Base-by-base conservation (phyloP, 352 stramenopile species). In the Phytophthora quininea region DNA sequence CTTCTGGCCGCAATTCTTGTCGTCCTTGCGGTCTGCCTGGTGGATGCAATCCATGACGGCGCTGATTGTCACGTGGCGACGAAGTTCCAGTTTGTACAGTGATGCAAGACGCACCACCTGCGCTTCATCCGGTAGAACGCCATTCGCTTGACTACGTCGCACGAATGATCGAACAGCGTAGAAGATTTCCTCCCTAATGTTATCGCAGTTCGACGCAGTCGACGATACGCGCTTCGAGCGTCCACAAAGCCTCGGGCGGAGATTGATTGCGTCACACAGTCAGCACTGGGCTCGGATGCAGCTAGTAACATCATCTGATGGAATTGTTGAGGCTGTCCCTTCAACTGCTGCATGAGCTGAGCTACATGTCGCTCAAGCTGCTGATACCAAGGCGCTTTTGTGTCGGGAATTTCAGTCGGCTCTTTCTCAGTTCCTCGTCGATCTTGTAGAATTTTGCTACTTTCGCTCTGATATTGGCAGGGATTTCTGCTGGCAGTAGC, bases 41-140 rank as follows among this genome's bases (percentile, higher is more conserved):
- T 61, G 53, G 30, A 90, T 76, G 3, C 62, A 61, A 14, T 86
- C 70, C 3, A 83, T 58, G 9, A 91, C 62, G 7, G 65, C 58
- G 12, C 80, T 74, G n/a, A 81, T 69, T 3, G 80, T 91, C 8
- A 91, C 69, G 27, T 91, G 79, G 0, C 81, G 67, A 2, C 80
- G 71, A 38, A 91, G 55, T 42, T 91, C 80, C 15, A 89, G 45
- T 29, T 86, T 89, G 61, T 86, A 91, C 54, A 90, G 53, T 2
- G 83, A 90, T 8, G 76, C 67, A 4, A 91, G 73, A 0, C 83
- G 79, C 29, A 89, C 67, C 3, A 65, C 43, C 42, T 90, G 86
- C 2, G 80, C 70, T 10, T 80, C 64, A 27, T 71, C 67, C 8
- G 73, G 71, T 12, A 91, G 68, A 14, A 86, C 69, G 3, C 80